Percentiles rank a stretch among this genome's conserved stretches.
Conservation (phyloP, 2,329 filamentous ascomycete species). For the Ascochyta fabae region DNA sequence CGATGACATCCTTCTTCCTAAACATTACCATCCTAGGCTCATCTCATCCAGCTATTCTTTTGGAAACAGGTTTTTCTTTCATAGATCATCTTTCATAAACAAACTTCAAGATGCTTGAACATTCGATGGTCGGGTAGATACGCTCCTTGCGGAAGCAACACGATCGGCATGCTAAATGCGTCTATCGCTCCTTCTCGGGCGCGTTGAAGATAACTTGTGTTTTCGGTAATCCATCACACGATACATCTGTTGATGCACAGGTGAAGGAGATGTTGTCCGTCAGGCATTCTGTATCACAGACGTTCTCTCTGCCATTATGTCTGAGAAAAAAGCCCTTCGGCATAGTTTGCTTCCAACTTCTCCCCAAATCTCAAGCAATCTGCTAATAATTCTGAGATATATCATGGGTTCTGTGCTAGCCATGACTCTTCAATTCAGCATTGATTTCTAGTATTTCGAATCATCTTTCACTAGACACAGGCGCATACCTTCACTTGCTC, state of each 20-base stretch:
- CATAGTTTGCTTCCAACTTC: too few relatives aligned
- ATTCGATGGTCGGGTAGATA: neutral
- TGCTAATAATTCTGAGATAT: too few relatives aligned
- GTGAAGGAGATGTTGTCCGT: neutral
- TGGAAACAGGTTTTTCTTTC: too few relatives aligned
- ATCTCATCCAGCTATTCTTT: neutral
- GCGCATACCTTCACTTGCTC: slow-evolving; percentile 8
- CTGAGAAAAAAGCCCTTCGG: neutral
- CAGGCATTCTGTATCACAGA: neutral
- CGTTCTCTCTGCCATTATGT: neutral
- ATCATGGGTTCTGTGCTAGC: too few relatives aligned
- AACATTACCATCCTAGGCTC: neutral
- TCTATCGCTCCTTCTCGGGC: neutral
- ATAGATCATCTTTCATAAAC: neutral
- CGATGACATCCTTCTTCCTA: neutral
- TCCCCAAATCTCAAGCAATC: too few relatives aligned
- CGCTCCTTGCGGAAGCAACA: neutral
- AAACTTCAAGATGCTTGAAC: neutral
- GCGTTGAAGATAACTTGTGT: neutral
- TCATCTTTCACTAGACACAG: too few relatives aligned
- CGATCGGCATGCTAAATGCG: neutral
- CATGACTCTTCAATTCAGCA: too few relatives aligned
- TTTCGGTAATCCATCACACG: neutral
- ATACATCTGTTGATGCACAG: neutral
- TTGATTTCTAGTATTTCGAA: too few relatives aligned